These are phyloP conservation scores for Trichosanthes truncata DNA, from an alignment of 306 rosid genomes.

Conservation along the genomic window DNA sequence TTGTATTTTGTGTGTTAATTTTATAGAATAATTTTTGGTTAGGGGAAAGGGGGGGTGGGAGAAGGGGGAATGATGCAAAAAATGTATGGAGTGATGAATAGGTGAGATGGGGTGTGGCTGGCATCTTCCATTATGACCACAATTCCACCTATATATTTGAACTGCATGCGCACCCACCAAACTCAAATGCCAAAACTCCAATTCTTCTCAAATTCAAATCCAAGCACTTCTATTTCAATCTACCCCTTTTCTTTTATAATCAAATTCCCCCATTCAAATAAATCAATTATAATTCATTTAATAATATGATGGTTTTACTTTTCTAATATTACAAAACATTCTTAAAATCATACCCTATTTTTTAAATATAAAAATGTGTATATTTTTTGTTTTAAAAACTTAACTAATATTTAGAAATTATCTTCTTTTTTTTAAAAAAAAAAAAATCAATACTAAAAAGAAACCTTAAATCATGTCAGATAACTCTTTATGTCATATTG, in stretches of 20 bases:
- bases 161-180: constrained; percentile 98
- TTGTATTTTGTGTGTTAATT: too few species aligned
- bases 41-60: too few species aligned
- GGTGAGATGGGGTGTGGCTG: constrained; percentile 46
- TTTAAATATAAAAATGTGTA: neutral
- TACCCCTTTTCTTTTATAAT: too few species aligned
- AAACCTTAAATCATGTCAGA: too few species aligned
- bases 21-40: constrained; percentile 13
- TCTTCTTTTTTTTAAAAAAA: too few species aligned
- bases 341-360: neutral
- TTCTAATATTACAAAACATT: too few species aligned
- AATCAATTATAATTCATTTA: neutral
- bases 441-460: too few species aligned
- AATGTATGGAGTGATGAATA: constrained; percentile 26
- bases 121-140: constrained; percentile 67
- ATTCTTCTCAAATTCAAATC: neutral
- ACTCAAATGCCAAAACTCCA: constrained; percentile 28
- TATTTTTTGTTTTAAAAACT: neutral
- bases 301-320: neutral
- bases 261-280: too few species aligned
- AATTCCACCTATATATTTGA: constrained; percentile 44
- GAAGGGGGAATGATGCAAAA: constrained; percentile 17
- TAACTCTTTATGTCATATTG: neutral
- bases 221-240: constrained; percentile 6
- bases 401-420: too few species aligned